Evolutionary conservation across 108 stramenopile genomes (phyloP), one percentile per base, ranked within the genome.

Genomic region (Cyclotella kingstonii): DNA sequence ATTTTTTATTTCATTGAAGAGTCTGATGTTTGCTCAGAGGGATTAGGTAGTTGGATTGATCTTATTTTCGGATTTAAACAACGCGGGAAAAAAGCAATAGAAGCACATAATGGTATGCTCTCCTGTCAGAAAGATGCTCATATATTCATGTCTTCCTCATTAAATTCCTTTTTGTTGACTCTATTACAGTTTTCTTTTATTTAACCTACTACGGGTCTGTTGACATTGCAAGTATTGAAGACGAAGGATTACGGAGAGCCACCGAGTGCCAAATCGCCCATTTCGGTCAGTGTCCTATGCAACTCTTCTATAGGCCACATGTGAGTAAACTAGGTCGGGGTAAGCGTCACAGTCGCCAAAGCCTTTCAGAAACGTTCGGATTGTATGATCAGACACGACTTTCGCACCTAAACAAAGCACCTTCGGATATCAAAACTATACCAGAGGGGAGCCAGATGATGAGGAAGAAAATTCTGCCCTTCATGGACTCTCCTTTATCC

Each of bases 201-300:
- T 81, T 99, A 31, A 98, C 98, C 5, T 99, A 99, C 74, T 97
- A 97, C 61, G 98, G 97, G 10, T 90, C 89, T 14, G 95, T 98
- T 2, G 97, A 99, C 61, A 81, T 99, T 36, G 89, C 91, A 6
- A 81, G 78, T 44, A 97, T 99, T 40, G 87, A 95, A 63, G 97
- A 99, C 61, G 93, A 89, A 42, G 84, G 68, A 15, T 66, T 94
- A 25, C 84, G 92, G 26, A 74, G 84, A 10, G 94, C 96, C 15
- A 95, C 91, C 36, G 93, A 96, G 71, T 77, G 93, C 15, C 99
- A 99, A 77, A 98, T 98, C 55, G 85, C 86, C 11, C 95, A 98
- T 60, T 99, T 98, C 68, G 99, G 99, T 34, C 97, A 98, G 63
- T 96, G 96, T 15, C 99, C 99, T 0, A 90, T 89, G 87, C 97